These are phyloP conservation scores for Pseudozyma thailandica DNA, from an alignment of 1,284 basidiomycete species.

Conservation along the genomic window DNA sequence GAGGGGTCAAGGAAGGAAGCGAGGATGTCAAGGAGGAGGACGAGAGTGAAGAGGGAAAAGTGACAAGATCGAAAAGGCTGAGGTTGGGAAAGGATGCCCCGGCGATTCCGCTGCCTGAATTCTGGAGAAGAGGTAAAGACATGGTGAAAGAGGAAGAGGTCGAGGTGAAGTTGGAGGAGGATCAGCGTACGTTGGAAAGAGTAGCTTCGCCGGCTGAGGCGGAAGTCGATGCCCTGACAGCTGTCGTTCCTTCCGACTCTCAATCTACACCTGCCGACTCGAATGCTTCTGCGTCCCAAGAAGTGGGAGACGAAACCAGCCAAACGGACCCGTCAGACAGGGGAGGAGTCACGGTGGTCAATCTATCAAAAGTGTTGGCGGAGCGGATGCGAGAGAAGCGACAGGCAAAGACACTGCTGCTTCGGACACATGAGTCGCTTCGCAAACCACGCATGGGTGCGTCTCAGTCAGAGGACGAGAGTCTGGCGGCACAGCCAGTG, in stretches of 20 bases:
- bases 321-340: neutral
- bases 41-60: slow-evolving; percentile 4
- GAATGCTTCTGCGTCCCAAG: neutral
- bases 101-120: slow-evolving; percentile 24
- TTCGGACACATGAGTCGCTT: slow-evolving; percentile 35
- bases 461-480: neutral
- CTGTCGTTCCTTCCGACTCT: neutral
- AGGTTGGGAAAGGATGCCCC: slow-evolving; percentile 20
- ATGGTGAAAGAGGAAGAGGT: neutral
- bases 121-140: slow-evolving; percentile 16
- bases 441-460: slow-evolving; percentile 8
- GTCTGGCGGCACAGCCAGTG: neutral
- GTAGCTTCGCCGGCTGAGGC: neutral
- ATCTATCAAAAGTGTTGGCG: slow-evolving; percentile 30
- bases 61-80: slow-evolving; percentile 26
- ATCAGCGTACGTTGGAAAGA: neutral
- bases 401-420: slow-evolving; percentile 25
- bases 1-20: neutral
- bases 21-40: neutral
- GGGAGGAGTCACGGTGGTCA: slow-evolving; percentile 4
- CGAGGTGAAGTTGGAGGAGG: neutral
- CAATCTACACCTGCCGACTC: too few species aligned
- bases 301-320: neutral
- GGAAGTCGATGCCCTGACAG: slow-evolving; percentile 1
- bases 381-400: slow-evolving; percentile 29